Conservation (phyloP, 257 asterid genomes). For the Nicotiana noctiflora region DNA sequence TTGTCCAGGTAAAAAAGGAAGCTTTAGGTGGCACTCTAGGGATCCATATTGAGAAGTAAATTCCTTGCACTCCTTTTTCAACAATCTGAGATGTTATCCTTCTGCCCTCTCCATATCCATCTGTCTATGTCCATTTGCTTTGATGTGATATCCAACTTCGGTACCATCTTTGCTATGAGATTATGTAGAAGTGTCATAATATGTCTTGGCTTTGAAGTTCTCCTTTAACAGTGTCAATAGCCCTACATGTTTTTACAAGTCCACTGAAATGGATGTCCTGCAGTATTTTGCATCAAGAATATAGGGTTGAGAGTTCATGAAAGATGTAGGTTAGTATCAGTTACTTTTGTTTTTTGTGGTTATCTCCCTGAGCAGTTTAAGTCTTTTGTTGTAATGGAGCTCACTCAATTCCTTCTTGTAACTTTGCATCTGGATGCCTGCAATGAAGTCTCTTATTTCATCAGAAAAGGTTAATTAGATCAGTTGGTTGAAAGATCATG, state of each 20-base stretch:
- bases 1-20: not conserved
- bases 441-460: too few relatives aligned
- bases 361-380: too few relatives aligned
- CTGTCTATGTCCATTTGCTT: not conserved
- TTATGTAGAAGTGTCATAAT: not conserved
- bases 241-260: not conserved
- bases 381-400: too few relatives aligned
- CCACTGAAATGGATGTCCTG: not conserved
- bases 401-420: too few relatives aligned
- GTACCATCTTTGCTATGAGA: not conserved
- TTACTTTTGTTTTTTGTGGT: too few relatives aligned
- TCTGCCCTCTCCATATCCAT: not conserved
- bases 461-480: not conserved
- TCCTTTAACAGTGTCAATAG: not conserved
- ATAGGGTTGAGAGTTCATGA: not conserved
- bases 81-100: not conserved
- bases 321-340: not conserved
- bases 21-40: not conserved
- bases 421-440: too few relatives aligned
- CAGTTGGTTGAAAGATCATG: not conserved
- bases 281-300: not conserved
- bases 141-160: not conserved
- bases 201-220: not conserved
- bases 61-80: not conserved
- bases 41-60: not conserved